Percentiles rank a stretch among this genome's conserved stretches.
These are phyloP conservation scores for Ascoidea rubescens DNA, from an alignment of 805 yeast genomes.

Conservation along the genomic window DNA sequence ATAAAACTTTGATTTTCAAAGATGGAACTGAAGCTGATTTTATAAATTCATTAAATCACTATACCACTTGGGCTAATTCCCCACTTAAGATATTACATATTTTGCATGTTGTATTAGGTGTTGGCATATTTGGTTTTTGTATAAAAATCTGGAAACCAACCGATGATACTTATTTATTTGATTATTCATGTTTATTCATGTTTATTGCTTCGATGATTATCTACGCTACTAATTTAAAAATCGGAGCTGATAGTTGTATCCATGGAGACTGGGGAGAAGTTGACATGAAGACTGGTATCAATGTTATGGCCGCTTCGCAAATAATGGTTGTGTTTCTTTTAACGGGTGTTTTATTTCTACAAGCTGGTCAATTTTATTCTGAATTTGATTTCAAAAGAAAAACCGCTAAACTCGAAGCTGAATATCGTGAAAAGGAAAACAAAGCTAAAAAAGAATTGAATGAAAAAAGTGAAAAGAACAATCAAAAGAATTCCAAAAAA, in stretches of 20 bases:
- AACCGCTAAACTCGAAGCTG: background rate
- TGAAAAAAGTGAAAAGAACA: background rate
- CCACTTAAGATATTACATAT: conserved; percentile 44
- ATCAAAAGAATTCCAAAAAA: too few species aligned
- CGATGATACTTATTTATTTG: conserved; percentile 76
- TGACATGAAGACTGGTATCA: conserved; percentile 69
- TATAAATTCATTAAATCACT: conserved; percentile 54
- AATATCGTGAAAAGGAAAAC: background rate
- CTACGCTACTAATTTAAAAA: conserved; percentile 74
- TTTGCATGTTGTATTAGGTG: conserved; percentile 41
- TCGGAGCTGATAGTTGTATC: conserved; percentile 59
- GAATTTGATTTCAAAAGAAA: background rate
- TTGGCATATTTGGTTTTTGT: conserved; percentile 63
- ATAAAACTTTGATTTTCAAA: conserved; percentile 55
- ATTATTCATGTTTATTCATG: conserved; percentile 74
- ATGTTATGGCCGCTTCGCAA: conserved; percentile 84
- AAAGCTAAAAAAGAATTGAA: background rate
- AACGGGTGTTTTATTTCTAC: conserved; percentile 71
- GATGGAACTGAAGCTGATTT: conserved; percentile 37
- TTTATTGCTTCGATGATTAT: conserved; percentile 61
- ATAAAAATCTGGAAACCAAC: conserved; percentile 79
- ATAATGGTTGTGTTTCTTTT: conserved; percentile 59
- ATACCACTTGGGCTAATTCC: conserved; percentile 54
- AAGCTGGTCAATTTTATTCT: conserved; percentile 69
- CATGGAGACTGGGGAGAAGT: conserved; percentile 91